Conservation (phyloP, 345 rosid genomes). For the Limnanthes douglasii region DNA sequence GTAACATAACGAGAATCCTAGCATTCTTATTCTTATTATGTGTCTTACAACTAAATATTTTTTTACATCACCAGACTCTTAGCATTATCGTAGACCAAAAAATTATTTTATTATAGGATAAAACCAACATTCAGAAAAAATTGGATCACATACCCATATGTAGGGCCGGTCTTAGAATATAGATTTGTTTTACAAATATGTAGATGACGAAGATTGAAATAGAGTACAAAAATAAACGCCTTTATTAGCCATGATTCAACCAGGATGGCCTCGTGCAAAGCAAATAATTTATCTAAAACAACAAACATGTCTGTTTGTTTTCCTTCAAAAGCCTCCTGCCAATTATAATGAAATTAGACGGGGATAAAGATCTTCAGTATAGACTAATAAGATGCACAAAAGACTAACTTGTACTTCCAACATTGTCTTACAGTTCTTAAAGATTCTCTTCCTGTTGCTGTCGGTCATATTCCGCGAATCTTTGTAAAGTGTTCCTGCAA, state of each 20-base stretch:
- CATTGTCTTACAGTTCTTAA: slow-evolving; percentile 53
- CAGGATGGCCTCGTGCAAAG: slow-evolving; percentile 72
- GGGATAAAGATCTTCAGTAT: too few species aligned
- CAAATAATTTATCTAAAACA: slow-evolving; percentile 64
- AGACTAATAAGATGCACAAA: too few species aligned
- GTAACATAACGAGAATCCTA: too few species aligned
- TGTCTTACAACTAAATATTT: too few species aligned
- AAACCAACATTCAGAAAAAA: background rate
- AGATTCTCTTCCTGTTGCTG: slow-evolving; percentile 53
- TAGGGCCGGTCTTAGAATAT: slow-evolving; percentile 48
- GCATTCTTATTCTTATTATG: too few species aligned
- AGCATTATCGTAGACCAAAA: too few species aligned
- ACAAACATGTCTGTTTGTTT: slow-evolving; percentile 81
- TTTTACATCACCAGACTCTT: too few species aligned
- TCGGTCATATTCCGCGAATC: slow-evolving; percentile 41
- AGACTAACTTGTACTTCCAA: slow-evolving; percentile 50
- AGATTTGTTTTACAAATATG: slow-evolving; percentile 88
- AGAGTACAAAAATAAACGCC: slow-evolving; percentile 51
- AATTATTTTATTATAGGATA: slow-evolving; percentile 4
- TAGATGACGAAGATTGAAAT: slow-evolving; percentile 44
- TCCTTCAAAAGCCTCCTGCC: slow-evolving; percentile 66
- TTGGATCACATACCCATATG: slow-evolving; percentile 39
- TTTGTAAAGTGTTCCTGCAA: slow-evolving; percentile 39
- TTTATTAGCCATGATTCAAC: slow-evolving; percentile 67
- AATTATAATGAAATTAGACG: too few species aligned